Conservation (phyloP, 768 basidiomycete species). For the Pisolithus marmoratus region DNA sequence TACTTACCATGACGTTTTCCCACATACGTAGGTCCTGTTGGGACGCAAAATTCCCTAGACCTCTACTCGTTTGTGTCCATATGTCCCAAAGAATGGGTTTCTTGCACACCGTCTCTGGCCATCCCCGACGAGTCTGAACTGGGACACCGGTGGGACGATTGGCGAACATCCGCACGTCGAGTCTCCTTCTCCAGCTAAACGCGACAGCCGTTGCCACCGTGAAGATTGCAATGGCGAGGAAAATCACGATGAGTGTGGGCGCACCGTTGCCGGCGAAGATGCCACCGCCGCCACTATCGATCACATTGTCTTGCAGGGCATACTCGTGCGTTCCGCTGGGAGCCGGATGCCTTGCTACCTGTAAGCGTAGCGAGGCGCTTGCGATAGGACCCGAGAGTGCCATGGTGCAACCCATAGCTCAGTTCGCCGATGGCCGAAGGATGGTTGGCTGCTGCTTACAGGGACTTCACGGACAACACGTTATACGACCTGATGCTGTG, state of each 20-base stretch:
- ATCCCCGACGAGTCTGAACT: not conserved
- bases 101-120: constrained; percentile 11
- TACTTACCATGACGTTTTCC: constrained; percentile 38
- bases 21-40: constrained; percentile 28
- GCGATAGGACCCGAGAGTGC: constrained; percentile 6
- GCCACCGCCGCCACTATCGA: not conserved
- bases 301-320: not conserved
- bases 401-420: constrained; percentile 14
- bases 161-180: constrained; percentile 10
- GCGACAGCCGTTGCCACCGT: constrained; percentile 41
- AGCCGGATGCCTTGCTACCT: constrained; percentile 5
- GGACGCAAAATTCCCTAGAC: constrained; percentile 1
- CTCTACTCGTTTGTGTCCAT: constrained; percentile 17
- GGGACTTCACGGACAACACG: not conserved
- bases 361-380: not conserved
- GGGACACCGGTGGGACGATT: constrained; percentile 2
- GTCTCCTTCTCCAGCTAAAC: constrained; percentile 40
- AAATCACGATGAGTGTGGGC: constrained; percentile 53
- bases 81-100: constrained; percentile 44
- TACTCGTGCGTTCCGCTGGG: not conserved
- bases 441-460: not conserved
- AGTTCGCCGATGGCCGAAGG: constrained; percentile 2
- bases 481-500: no score
- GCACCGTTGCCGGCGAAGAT: constrained; percentile 34
- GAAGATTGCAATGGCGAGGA: constrained; percentile 55